These are phyloP conservation scores for Citrus mangshanensis DNA, from an alignment of 345 rosid species.

Conservation along the genomic window DNA sequence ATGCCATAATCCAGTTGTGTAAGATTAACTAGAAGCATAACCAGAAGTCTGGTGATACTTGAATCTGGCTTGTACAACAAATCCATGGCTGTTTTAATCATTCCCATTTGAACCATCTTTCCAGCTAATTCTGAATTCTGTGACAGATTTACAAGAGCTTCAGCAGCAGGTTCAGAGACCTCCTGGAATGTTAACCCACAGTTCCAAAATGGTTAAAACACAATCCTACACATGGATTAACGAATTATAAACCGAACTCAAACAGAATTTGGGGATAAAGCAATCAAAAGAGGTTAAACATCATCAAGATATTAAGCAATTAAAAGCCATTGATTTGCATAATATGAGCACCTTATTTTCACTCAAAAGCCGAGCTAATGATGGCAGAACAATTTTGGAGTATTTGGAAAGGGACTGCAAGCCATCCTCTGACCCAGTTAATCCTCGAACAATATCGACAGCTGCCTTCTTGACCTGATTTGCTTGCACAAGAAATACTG, in stretches of 20 bases:
- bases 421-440: conserved; percentile 88
- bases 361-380: conserved; percentile 53
- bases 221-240: neutral
- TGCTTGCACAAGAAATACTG: neutral
- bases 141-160: conserved; percentile 88
- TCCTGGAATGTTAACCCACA: conserved; percentile 46
- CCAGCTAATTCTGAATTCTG: conserved; percentile 59
- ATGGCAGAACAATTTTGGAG: conserved; percentile 49
- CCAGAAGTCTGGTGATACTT: conserved; percentile 52
- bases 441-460: conserved; percentile 71
- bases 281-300: neutral
- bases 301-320: neutral
- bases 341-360: conserved; percentile 57
- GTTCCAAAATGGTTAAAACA: neutral
- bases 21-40: conserved; percentile 90
- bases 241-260: neutral
- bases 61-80: conserved; percentile 68
- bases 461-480: conserved; percentile 83
- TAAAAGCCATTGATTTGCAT: neutral
- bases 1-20: conserved; percentile 79
- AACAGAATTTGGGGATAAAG: neutral
- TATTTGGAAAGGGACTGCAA: conserved; percentile 56
- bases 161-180: conserved; percentile 82
- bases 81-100: conserved; percentile 63
- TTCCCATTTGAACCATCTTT: conserved; percentile 65